Evolutionary conservation across 352 stramenopile genomes (phyloP), one percentile per base, ranked within the genome.

Genomic region (Globisporangium solare): DNA sequence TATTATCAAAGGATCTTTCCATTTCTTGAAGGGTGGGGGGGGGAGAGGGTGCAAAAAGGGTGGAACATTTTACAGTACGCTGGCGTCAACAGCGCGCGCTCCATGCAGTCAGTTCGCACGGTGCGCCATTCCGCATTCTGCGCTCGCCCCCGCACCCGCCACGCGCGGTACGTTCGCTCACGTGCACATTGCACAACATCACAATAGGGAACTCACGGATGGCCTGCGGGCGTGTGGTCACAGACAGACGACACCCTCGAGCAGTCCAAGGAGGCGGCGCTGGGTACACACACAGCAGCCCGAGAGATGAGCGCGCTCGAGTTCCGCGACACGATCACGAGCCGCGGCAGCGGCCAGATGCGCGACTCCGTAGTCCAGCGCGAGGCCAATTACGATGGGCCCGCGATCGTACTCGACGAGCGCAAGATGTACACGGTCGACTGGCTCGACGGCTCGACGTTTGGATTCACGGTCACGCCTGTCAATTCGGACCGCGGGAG

Each of bases 391-490:
- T 35, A 35, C 27, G 27, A 35, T 54, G 39, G 74, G 74, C 45
- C 64, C 21, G 57, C 49, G 43, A 63, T 90, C 47, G 63, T 68
- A 45, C 71, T 90, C 17, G 74, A 90, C 56, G 76, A 90, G 66
- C 74, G 73, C 60, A 76, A 85, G 54, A 90, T 90, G 80, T 90
- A 90, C 64, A 78, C 75, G 8, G 76, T 85, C 47, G 70, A 87
- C 63, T 90, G 80, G 80, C 64, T 66, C 51, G 76, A 88, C 50
- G 68, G 68, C 37, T 40, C 63, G n/a, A 61, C 67, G 24, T 91
- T 91, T 47, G 80, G 76, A 51, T 91, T 91, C 66, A 86, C 76
- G 3, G 68, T 91, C 18, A 84, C 76, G 46, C 79, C 78, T 50
- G 72, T 91, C 17, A 74, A 82, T 58, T 91, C 78, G 45, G 76